phyloP scores from a whole-genome alignment of 768 basidiomycete species.

The Chlorophyllum brunneum region DNA sequence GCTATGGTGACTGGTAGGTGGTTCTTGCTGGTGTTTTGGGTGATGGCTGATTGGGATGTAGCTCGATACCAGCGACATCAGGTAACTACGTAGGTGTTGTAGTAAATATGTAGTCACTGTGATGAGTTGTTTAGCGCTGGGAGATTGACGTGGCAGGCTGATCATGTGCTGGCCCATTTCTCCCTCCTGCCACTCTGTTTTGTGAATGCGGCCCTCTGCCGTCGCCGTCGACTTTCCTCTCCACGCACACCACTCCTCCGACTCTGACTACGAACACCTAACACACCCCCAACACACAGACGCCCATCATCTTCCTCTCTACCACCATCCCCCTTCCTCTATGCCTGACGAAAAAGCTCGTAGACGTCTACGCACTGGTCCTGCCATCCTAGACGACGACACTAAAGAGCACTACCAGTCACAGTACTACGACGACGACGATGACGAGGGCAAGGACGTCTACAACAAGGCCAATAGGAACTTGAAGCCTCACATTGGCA shows the following conservation, averaged over 20 bases:
- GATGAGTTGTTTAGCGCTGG: neutral
- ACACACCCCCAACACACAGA: constrained; percentile 42
- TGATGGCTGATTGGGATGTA: constrained; percentile 7
- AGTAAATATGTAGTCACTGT: neutral
- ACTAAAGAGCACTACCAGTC: neutral
- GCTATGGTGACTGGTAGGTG: constrained; percentile 81
- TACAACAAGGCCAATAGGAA: constrained; percentile 44
- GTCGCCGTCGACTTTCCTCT: constrained; percentile 66
- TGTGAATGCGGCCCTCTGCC: constrained; percentile 60
- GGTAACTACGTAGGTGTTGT: constrained; percentile 15
- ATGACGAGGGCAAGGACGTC: constrained; percentile 50
- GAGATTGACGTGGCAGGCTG: constrained; percentile 9
- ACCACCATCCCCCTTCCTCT: constrained; percentile 7
- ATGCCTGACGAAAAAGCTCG: constrained; percentile 68
- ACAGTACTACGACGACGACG: constrained; percentile 23
- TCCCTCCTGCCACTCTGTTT: constrained; percentile 4
- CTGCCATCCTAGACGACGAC: constrained; percentile 13
- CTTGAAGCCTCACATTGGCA: constrained; percentile 36
- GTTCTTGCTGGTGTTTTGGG: neutral
- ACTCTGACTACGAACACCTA: constrained; percentile 72
- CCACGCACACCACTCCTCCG: constrained; percentile 46
- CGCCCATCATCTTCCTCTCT: constrained; percentile 14
- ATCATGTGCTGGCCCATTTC: constrained; percentile 3
- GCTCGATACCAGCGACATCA: constrained; percentile 23
- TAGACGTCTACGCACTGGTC: constrained; percentile 34